Base-by-base conservation (phyloP, 1,139 yeast species). In the Suhomyces bolitotheri region DNA sequence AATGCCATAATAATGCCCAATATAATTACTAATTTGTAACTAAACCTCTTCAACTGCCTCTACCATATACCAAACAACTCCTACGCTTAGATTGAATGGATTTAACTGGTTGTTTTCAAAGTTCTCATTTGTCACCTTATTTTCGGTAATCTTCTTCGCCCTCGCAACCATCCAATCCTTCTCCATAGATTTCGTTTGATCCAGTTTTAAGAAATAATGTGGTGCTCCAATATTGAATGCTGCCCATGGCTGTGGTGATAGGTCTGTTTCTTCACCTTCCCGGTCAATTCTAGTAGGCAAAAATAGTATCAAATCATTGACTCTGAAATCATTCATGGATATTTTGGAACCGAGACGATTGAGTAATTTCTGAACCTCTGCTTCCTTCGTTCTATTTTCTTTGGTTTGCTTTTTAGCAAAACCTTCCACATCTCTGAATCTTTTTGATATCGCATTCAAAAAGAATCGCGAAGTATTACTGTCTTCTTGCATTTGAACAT, bases 401-500 rank as follows among this genome's bases (percentile, higher is more conserved):
- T 82, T 82, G 39, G 90, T 86, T 41, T 87, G 71, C 51, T 80
- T 84, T 51, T 94, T 81, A 1, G 97, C 97, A 48, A 89, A 71
- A n/a, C 83, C 80, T 57, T 92, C 97, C 33, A 90, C 95, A 54
- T 90, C 97, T 41, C 77, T 78, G 53, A 92, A 89, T 42, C 98
- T 70, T 52, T 83, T 81, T 22, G 82, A 71, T 2, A 89, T 80
- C 1, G 89, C 81, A 31, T 74, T 73, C 33, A 80, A 71, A 50
- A 83, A 80, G 38, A 82, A 65, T 27, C 46, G 51, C 24, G 69
- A 41, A 12, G 41, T 47, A 14, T 43, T 34, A 17, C 36, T 35
- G 25, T 54, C 60, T 10, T 56, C 60, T 27, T 55, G 61, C 21
- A 58, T 39, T 33, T 51, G 57, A 8, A 53, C 73, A 40, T 66